A percentile compares a stretch with the other conserved stretches of the same genome.
phyloP scores from a whole-genome alignment of 192 early-diverging fungal genomes.

The Backusella sp. region DNA sequence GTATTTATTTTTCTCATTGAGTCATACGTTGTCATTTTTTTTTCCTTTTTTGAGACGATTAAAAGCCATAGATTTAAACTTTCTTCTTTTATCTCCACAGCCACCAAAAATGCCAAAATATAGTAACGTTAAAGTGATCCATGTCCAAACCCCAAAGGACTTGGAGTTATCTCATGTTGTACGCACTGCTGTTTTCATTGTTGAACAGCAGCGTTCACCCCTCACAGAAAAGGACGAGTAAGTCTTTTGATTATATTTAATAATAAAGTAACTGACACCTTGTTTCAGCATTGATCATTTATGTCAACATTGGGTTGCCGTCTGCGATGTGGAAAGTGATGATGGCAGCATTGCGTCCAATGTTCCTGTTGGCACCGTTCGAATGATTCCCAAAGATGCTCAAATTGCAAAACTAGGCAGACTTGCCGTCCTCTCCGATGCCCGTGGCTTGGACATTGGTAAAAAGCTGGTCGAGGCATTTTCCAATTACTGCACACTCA shows the following conservation, averaged over 20 bases:
- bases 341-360: background rate
- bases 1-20: no score
- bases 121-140: background rate
- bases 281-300: background rate
- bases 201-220: slow-evolving; percentile 6
- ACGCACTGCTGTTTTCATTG: slow-evolving; percentile 16
- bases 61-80: no score
- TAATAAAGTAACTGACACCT: background rate
- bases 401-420: slow-evolving; percentile 28
- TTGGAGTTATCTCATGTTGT: background rate
- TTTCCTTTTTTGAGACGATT: no score
- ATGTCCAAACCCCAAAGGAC: slow-evolving; percentile 9
- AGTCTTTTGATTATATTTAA: background rate
- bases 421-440: slow-evolving; percentile 18
- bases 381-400: slow-evolving; percentile 15
- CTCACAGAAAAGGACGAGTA: slow-evolving; percentile 16
- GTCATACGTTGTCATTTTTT: no score
- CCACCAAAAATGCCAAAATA: background rate
- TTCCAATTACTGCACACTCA: background rate
- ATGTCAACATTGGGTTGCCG: slow-evolving; percentile 8
- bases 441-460: slow-evolving; percentile 30
- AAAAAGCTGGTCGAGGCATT: slow-evolving; percentile 21
- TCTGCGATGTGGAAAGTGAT: background rate
- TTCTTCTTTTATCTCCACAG: no score
- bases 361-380: slow-evolving; percentile 28